Evolutionary conservation across 169 alveolate species (phyloP).

Genomic region (Eimeria maxima): DNA sequence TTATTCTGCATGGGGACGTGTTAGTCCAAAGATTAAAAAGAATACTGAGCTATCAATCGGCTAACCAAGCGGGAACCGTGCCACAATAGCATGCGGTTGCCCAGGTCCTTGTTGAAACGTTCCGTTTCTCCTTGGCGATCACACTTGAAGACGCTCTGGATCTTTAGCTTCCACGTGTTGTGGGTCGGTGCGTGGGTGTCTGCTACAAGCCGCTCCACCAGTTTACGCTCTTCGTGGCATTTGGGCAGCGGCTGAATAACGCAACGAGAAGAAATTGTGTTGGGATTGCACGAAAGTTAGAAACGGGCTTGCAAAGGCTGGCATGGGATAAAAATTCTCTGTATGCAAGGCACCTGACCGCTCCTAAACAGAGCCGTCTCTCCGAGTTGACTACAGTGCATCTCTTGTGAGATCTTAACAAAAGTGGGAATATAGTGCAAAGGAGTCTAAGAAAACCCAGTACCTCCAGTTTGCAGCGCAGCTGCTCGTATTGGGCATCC

Average conservation of each 20-base stretch:
- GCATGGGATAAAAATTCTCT: not conserved
- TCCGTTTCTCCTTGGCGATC: slow-evolving; percentile 90
- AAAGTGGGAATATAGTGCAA: no score
- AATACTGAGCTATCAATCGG: not conserved
- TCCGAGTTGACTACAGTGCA: not conserved
- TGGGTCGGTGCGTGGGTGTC: slow-evolving; percentile 89
- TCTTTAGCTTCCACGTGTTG: slow-evolving; percentile 84
- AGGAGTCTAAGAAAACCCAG: not conserved
- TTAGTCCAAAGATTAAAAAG: not conserved
- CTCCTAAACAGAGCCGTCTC: not conserved
- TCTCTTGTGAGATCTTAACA: not conserved
- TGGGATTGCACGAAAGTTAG: not conserved
- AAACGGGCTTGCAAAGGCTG: not conserved
- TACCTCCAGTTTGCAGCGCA: slow-evolving; percentile 82
- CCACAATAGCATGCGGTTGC: slow-evolving; percentile 93
- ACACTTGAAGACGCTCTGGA: slow-evolving; percentile 87
- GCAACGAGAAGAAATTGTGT: not conserved
- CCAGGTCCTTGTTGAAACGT: slow-evolving; percentile 87
- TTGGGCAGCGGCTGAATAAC: slow-evolving; percentile 85
- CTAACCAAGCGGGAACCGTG: slow-evolving; percentile 93
- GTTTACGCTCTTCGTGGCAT: slow-evolving; percentile 85
- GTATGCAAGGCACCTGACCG: not conserved
- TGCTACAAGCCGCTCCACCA: slow-evolving; percentile 87
- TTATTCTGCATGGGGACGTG: not conserved
- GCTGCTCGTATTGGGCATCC: slow-evolving; percentile 83